Percentiles rank a stretch among this genome's conserved stretches.
phyloP scores from a whole-genome alignment of 1,139 yeast genomes.

The Saccharomycopsis crataegensis region DNA sequence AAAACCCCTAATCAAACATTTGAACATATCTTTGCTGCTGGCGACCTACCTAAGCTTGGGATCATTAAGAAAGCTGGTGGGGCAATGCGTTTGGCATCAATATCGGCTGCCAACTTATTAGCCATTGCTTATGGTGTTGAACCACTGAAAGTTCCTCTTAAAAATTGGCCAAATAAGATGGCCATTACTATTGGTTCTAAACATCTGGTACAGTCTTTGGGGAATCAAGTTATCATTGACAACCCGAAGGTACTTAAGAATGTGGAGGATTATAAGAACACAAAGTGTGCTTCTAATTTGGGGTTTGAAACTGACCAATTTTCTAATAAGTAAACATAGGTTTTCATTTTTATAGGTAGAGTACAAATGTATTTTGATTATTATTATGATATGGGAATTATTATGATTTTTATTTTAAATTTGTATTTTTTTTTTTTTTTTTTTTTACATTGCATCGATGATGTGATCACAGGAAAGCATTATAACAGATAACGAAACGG shows the following conservation, averaged over 20 bases:
- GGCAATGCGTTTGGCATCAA: slow-evolving; percentile 21
- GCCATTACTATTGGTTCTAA: slow-evolving; percentile 12
- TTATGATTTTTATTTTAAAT: neutral
- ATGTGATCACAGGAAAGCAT: too few relatives aligned
- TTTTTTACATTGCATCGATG: too few relatives aligned
- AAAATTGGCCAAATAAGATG: slow-evolving; percentile 14
- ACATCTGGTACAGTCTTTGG: neutral
- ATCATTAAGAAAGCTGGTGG: slow-evolving; percentile 25
- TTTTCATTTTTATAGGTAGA: neutral
- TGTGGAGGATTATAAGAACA: slow-evolving; percentile 11
- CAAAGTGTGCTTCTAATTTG: neutral
- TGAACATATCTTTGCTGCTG: slow-evolving; percentile 23
- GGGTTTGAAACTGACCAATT: too few relatives aligned
- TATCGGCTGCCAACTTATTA: slow-evolving; percentile 20
- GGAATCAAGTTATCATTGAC: slow-evolving; percentile 1
- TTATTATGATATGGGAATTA: neutral
- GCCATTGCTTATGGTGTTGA: neutral
- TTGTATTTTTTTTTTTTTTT: neutral
- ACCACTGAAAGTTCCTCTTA: neutral
- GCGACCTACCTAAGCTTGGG: slow-evolving; percentile 22
- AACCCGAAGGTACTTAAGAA: neutral
- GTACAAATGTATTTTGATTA: neutral
- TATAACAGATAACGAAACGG: too few relatives aligned
- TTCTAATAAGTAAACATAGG: too few relatives aligned
- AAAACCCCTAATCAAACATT: neutral